Evolutionary conservation across 1,284 basidiomycete genomes (phyloP).

Genomic region (Ganoderma lucidum): DNA sequence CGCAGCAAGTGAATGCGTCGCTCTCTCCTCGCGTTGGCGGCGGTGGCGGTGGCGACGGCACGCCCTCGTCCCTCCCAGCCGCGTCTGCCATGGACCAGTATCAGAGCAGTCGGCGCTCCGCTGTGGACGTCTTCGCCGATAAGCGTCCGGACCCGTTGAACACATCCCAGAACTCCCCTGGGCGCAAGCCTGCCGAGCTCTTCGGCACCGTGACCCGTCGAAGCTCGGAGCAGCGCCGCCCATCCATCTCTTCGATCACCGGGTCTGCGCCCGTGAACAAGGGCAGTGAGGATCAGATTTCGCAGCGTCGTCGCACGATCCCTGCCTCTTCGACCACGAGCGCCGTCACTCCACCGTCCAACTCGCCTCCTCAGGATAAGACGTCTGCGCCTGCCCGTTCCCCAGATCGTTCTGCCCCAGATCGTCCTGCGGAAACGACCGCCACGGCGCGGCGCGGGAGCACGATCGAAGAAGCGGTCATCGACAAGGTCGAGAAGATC

Average conservation of each 20-base stretch:
- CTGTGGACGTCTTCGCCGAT: slow-evolving; percentile 53
- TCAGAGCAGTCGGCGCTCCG: slow-evolving; percentile 55
- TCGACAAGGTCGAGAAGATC: slow-evolving; percentile 49
- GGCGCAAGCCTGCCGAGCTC: slow-evolving; percentile 64
- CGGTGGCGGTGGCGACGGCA: slow-evolving; percentile 45
- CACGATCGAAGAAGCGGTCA: slow-evolving; percentile 47
- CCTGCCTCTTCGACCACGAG: slow-evolving; percentile 34
- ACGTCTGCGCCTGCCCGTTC: slow-evolving; percentile 15
- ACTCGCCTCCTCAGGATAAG: slow-evolving; percentile 7
- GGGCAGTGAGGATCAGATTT: slow-evolving; percentile 34
- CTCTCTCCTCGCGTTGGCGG: slow-evolving; percentile 53
- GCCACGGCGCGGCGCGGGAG: slow-evolving; percentile 33
- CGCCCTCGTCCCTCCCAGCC: slow-evolving; percentile 44
- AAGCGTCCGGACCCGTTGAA: slow-evolving; percentile 49
- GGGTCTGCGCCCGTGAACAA: slow-evolving; percentile 42
- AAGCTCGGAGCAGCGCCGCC: slow-evolving; percentile 48
- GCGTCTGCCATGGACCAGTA: slow-evolving; percentile 52
- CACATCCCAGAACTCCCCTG: slow-evolving; percentile 58
- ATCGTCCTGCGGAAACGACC: slow-evolving; percentile 25
- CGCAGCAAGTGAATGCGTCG: slow-evolving; percentile 50
- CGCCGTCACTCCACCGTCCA: slow-evolving; percentile 11
- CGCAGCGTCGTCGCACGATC: slow-evolving; percentile 41
- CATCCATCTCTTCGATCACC: slow-evolving; percentile 55
- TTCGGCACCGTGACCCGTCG: slow-evolving; percentile 55
- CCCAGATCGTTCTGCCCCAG: slow-evolving; percentile 17